Base-by-base conservation (phyloP, 306 rosid genomes). In the Chamaecrista fasciculata region DNA sequence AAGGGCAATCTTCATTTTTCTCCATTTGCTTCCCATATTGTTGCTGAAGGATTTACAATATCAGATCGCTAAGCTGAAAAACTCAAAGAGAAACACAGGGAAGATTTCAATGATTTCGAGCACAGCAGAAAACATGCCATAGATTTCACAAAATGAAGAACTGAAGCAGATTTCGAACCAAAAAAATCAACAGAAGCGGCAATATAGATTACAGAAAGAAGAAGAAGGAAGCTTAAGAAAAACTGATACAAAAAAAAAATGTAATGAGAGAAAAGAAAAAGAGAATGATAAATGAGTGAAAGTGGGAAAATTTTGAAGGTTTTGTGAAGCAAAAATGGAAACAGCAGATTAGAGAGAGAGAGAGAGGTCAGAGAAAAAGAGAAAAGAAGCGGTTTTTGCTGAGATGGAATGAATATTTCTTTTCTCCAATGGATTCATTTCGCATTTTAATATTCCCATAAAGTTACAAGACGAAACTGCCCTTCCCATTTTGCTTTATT, bases 11-110 rank as follows among this genome's bases (percentile, higher is more conserved):
- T 93, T 90, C 57, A 90, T 67, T 81, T 88, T 90, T 73, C 86
- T 84, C 98, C 98, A 93, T 72, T 79, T 90, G 82, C 83, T 86
- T 55, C 74, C 94, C 98, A 90, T 88, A 62, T 26, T 69, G n/a
- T 11, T 6, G 11, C 19, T 39, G 18, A 33, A 46, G 47, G 53
- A 61, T 46, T 11, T 1, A 21, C 3, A 48, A 50, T n/a, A n/a
- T 66, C 67, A 75, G 76, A 79, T 65, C 76, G 56, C 37, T 23
- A 70, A 46, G 26, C 16, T 2, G 20, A 3, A 44, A 40, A 43
- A 42, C 58, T 58, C 44, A 39, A 55, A 44, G 57, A 12, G 29
- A 19, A 48, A 25, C 18, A 31, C 0, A 24, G 8, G 34, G n/a
- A 31, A 48, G 40, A 31, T 31, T 2, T 52, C 16, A 70, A 40